Evolutionary conservation across 2,329 filamentous ascomycete genomes (phyloP).

Genomic region (Teratosphaeria nubilosa): DNA sequence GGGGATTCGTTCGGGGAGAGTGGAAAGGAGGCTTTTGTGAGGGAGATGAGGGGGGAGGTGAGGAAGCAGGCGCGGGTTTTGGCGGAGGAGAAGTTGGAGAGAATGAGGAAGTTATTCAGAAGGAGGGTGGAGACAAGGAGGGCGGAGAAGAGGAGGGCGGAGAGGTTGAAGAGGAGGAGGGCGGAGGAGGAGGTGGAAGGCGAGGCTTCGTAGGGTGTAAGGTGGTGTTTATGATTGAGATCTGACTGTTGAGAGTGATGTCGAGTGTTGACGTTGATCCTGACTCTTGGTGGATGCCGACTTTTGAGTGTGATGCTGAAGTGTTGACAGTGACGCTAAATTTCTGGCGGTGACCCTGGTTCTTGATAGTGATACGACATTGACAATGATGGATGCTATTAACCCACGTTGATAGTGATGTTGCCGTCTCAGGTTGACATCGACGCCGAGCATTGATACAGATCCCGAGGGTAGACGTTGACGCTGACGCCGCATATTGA

Average conservation of each 20-base stretch:
- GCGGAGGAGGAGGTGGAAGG: background rate
- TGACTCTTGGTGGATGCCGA: background rate
- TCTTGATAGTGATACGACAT: no score
- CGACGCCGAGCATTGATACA: no score
- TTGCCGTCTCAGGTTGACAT: no score
- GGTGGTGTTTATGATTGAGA: background rate
- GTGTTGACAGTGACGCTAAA: no score
- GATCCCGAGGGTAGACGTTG: no score
- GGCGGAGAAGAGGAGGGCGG: background rate
- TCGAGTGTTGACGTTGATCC: background rate
- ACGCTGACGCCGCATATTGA: no score
- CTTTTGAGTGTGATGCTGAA: background rate
- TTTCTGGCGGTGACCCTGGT: no score
- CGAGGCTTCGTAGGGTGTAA: background rate
- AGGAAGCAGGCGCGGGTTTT: background rate
- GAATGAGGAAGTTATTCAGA: background rate
- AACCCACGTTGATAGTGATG: no score
- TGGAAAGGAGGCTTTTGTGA: background rate
- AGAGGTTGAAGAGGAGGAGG: background rate
- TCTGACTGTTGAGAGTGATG: background rate
- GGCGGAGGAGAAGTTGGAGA: background rate
- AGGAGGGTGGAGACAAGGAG: background rate
- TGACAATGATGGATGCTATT: no score
- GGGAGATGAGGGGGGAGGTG: background rate
- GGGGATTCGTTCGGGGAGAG: background rate